Evolutionary conservation across 2,329 filamentous ascomycete species (phyloP), one percentile per base, ranked within the genome.

Genomic region (Verticillium albo-atrum): DNA sequence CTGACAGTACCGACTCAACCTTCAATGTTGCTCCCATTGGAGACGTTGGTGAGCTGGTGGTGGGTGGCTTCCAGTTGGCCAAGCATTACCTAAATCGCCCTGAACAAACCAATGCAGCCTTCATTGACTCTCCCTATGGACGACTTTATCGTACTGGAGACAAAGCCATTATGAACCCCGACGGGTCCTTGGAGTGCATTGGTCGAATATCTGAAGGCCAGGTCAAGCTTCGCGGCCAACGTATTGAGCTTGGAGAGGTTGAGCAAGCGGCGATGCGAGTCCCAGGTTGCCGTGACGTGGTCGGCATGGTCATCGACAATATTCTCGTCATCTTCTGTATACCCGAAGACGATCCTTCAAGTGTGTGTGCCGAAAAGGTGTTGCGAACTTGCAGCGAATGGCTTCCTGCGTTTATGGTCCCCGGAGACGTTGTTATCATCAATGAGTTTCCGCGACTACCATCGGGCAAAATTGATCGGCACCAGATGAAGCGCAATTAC

Each of bases 361-460:
- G 15, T 23, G 3, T 55, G 1, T 10, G 6, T 10, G 23, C 20
- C 14, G 42, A 50, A 7, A 9, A 4, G 9, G 9, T 50, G 4
- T 23, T 12, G 42, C 35, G 54, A 66, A 82, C 79, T 4, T 96
- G 91, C 72, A 81, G 79, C 56, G 79, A 81, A 56, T 96, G 92
- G 91, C 79, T 97, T 1, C 91, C 92, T 0, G 79, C 80, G 4
- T 95, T 88, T 69, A 97, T 97, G 93, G 75, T 96, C 1, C 93
- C 93, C 0, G 82, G 83, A 4, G 89, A 96, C 62, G 76, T 96
- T 26, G 72, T 91, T 0, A 68, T 89, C 1, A 74, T 89, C 62
- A 65, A 79, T 1, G 77, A 81, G 9, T 87, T 97, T 59, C 92
- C 92, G 1, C 86, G 88, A 57, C 76, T 97, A 23, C 80, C 92